Percentiles rank a stretch among this genome's conserved stretches.
These are phyloP conservation scores for Choiromyces venosus DNA, from an alignment of 495 filamentous ascomycete genomes.

Conservation along the genomic window DNA sequence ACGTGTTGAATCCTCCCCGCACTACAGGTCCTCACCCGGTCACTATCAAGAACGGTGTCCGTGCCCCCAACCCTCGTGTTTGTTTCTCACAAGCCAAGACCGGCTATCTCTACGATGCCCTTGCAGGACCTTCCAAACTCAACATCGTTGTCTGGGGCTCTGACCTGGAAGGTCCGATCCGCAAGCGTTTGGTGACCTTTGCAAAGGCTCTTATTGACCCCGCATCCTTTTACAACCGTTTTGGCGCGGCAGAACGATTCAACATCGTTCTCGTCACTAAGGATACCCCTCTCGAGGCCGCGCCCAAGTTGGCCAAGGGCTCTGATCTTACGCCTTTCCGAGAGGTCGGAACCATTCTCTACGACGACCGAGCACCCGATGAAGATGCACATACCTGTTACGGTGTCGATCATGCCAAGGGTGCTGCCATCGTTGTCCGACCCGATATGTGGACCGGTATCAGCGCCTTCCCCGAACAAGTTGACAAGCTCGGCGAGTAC, in stretches of 20 bases:
- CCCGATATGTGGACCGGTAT: conserved; percentile 44
- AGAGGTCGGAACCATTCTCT: conserved; percentile 30
- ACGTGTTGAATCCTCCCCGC: conserved; percentile 3
- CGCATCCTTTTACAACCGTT: conserved; percentile 35
- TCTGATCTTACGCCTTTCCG: conserved; percentile 12
- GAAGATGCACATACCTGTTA: conserved; percentile 42
- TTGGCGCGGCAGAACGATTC: conserved; percentile 38
- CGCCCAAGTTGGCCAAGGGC: conserved; percentile 9
- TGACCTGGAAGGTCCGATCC: conserved; percentile 35
- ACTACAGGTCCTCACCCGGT: neutral
- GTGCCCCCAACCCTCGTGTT: conserved; percentile 44
- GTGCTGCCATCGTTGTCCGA: conserved; percentile 39
- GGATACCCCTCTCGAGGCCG: conserved; percentile 28
- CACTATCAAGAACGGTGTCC: conserved; percentile 37
- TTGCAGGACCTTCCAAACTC: conserved; percentile 34
- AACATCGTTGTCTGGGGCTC: conserved; percentile 44
- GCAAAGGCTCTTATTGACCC: conserved; percentile 8
- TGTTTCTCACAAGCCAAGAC: conserved; percentile 36
- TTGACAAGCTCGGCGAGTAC: conserved; percentile 27
- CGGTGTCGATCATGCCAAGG: conserved; percentile 41
- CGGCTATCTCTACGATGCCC: conserved; percentile 44
- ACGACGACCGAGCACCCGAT: conserved; percentile 43
- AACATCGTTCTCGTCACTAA: conserved; percentile 43
- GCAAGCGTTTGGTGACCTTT: conserved; percentile 29
- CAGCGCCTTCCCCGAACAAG: conserved; percentile 27